Conservation (phyloP, 208 protist genomes). For the Leishmania braziliensis region DNA sequence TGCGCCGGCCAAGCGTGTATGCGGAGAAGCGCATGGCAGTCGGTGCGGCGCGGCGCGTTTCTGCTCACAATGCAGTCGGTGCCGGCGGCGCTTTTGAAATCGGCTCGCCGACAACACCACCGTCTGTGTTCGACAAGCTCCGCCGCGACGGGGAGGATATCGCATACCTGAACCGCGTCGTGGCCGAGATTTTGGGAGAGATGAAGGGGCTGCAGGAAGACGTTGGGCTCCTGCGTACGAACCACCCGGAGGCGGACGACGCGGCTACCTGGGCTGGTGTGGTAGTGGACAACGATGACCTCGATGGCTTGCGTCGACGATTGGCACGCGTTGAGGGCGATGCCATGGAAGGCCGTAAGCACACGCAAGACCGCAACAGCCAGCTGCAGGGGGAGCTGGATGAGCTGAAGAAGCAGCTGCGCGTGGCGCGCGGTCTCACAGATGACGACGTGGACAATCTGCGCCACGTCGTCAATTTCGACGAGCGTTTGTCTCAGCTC, state of each 20-base stretch:
- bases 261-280: not conserved
- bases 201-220: conserved; percentile 82
- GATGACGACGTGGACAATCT: conserved; percentile 51
- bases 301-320: conserved; percentile 22
- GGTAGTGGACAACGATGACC: not conserved
- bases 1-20: conserved; percentile 22
- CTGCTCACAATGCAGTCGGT: not conserved
- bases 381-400: conserved; percentile 41
- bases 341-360: conserved; percentile 30
- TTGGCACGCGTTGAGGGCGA: conserved; percentile 34
- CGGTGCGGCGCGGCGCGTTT: conserved; percentile 14
- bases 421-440: conserved; percentile 30
- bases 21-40: conserved; percentile 27
- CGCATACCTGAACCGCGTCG: conserved; percentile 87
- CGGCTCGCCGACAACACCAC: not conserved
- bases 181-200: conserved; percentile 87
- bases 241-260: not conserved
- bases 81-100: not conserved
- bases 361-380: conserved; percentile 29
- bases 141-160: conserved; percentile 74
- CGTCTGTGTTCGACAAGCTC: conserved; percentile 54
- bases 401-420: conserved; percentile 39
- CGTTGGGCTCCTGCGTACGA: conserved; percentile 64
- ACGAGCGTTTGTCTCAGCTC: conserved; percentile 43
- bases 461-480: conserved; percentile 19